Percentiles rank a stretch among this genome's conserved stretches.
These are phyloP conservation scores for Xylaria multiplex DNA, from an alignment of 2,329 filamentous ascomycete species.

Conservation along the genomic window DNA sequence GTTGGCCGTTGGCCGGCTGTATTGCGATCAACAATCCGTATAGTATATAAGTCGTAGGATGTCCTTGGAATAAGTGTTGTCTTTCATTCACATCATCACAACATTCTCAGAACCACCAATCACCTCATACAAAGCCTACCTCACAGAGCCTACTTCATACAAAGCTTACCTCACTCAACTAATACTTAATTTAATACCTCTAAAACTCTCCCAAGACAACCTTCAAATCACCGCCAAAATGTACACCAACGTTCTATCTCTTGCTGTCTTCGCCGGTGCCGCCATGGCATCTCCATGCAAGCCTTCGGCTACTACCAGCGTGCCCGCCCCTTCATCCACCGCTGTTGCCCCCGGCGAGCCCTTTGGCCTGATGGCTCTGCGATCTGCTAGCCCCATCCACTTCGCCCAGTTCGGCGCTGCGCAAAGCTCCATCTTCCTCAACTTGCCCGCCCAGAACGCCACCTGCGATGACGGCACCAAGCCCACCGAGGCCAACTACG, in stretches of 20 bases:
- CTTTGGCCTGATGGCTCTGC: conserved; percentile 62
- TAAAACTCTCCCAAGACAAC: neutral
- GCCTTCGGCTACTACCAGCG: neutral
- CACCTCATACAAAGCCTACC: neutral
- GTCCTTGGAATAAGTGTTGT: neutral
- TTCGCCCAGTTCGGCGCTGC: conserved; percentile 58
- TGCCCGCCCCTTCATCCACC: conserved; percentile 38
- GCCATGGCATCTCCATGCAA: conserved; percentile 39
- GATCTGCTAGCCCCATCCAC: conserved; percentile 61
- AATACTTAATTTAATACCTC: neutral
- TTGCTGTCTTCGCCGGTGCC: conserved; percentile 50
- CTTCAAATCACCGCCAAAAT: conserved; percentile 34
- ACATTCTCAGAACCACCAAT: neutral
- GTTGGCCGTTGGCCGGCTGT: neutral
- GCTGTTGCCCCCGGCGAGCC: conserved; percentile 45
- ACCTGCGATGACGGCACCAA: conserved; percentile 56
- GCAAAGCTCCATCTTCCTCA: conserved; percentile 56
- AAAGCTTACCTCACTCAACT: neutral
- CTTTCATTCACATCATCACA: neutral
- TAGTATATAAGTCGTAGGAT: conserved; percentile 8
- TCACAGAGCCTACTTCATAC: neutral
- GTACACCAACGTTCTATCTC: conserved; percentile 65
- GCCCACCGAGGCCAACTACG: conserved; percentile 50
- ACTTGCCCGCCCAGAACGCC: conserved; percentile 57
- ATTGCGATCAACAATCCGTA: neutral